Evolutionary conservation across 2,329 filamentous ascomycete genomes (phyloP), one percentile per base, ranked within the genome.

Genomic region (Clonostachys chloroleuca): DNA sequence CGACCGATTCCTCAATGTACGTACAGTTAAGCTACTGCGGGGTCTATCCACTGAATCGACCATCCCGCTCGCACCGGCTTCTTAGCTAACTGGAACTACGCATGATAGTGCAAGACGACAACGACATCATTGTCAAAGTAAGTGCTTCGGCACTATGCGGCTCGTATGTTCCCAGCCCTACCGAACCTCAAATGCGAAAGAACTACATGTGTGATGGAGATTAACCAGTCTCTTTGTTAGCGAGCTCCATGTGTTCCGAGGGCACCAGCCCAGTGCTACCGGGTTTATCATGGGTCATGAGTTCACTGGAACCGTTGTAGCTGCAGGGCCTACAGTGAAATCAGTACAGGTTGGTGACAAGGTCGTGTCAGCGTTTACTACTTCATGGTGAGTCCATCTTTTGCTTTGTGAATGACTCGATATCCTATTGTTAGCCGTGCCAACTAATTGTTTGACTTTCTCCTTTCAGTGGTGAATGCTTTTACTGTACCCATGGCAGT

Each of bases 241-340:
- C 59, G 91, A 96, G 61, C 75, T 96, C 36, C 92, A 96, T 66
- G 83, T 89, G 46, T 96, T 85, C 69, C 86, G 91, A 42, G 92
- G 92, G 35, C 85, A 90, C 57, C 83, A 95, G 60, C 77, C 82
- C 20, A 86, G 83, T 7, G 74, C 67, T 1, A 80, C 86, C 0
- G 80, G 75, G 24, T 81, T 80, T 56, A 77, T 83, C 47, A 83
- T 83, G 86, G 88, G 90, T 49, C 92, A 96, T 63, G 92, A 96
- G 61, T 95, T 95, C 60, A 89, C 88, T 3, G 92, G 92, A 6
- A 78, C 75, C 20, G 81, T 95, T 10, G 77, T 84, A 34, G 80
- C 87, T 52, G 70, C 77, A 41, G 91, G 91, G 1, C 69, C 76
- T 14, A 75, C 70, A 3, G 88, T 96, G 42, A 84, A 79, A 56